Evolutionary conservation across 768 basidiomycete genomes (phyloP).

Genomic region (Rhodotorula taiwanensis): DNA sequence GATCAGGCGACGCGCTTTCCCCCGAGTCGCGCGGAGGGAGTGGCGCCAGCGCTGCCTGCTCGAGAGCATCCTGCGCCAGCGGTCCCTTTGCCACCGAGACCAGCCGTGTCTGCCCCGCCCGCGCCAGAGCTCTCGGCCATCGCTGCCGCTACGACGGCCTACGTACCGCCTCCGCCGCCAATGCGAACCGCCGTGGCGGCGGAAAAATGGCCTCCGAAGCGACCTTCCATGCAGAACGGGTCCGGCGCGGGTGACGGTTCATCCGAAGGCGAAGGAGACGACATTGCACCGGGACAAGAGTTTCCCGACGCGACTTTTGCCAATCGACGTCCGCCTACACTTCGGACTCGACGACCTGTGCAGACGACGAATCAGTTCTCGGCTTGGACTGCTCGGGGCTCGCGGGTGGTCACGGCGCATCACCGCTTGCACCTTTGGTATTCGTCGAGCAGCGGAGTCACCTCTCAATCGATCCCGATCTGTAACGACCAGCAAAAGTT

Average conservation of each 20-base stretch:
- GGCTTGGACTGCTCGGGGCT: constrained; percentile 45
- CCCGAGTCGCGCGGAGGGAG: not conserved
- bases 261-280: constrained; percentile 30
- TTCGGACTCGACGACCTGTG: constrained; percentile 42
- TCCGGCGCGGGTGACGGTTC: constrained; percentile 16
- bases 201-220: constrained; percentile 7
- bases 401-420: constrained; percentile 43
- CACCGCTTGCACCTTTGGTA: constrained; percentile 46
- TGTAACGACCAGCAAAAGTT: constrained; percentile 67
- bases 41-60: not conserved
- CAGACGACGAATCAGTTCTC: constrained; percentile 38
- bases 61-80: not conserved
- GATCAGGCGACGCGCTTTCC: too few relatives aligned
- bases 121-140: not conserved
- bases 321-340: constrained; percentile 46
- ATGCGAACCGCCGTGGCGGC: constrained; percentile 10
- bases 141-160: not conserved
- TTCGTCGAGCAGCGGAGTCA: constrained; percentile 31
- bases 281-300: constrained; percentile 40
- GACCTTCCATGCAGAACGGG: not conserved
- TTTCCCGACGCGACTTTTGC: constrained; percentile 48
- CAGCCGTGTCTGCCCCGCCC: not conserved
- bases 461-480: constrained; percentile 53
- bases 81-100: not conserved
- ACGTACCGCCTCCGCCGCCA: constrained; percentile 33